These are phyloP conservation scores for Scutellaria baicalensis DNA, from an alignment of 257 asterid genomes.

Conservation along the genomic window DNA sequence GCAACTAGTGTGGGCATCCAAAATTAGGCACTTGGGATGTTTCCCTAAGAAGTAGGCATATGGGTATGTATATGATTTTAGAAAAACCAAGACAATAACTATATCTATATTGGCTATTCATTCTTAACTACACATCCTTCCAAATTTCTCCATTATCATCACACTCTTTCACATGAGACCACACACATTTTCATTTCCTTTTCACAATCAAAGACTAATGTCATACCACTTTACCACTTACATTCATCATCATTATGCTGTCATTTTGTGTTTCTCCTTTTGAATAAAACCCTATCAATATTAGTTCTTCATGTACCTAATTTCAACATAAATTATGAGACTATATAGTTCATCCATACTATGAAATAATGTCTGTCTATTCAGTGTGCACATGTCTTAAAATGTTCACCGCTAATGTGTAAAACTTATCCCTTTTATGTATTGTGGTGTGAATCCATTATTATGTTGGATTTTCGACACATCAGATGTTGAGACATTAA, in stretches of 20 bases:
- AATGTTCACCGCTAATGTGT: no score
- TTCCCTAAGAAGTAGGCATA: constrained; percentile 9
- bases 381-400: no score
- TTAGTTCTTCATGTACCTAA: no score
- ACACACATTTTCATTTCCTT: not conserved
- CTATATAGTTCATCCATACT: no score
- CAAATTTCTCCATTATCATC: constrained; percentile 8
- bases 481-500: no score
- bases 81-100: constrained; percentile 18
- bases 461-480: no score
- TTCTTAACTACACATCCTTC: constrained; percentile 1
- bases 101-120: not conserved
- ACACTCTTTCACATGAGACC: not conserved
- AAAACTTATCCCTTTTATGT: no score
- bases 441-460: no score
- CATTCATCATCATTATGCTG: not conserved
- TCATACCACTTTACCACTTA: not conserved
- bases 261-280: not conserved
- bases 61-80: constrained; percentile 18
- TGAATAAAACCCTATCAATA: not conserved
- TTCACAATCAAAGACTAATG: constrained; percentile 8
- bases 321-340: no score
- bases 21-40: not conserved
- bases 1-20: not conserved
- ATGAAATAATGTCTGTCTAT: no score